Conservation (phyloP, 2,329 filamentous ascomycete species). For the Xylariaceae sp. region DNA sequence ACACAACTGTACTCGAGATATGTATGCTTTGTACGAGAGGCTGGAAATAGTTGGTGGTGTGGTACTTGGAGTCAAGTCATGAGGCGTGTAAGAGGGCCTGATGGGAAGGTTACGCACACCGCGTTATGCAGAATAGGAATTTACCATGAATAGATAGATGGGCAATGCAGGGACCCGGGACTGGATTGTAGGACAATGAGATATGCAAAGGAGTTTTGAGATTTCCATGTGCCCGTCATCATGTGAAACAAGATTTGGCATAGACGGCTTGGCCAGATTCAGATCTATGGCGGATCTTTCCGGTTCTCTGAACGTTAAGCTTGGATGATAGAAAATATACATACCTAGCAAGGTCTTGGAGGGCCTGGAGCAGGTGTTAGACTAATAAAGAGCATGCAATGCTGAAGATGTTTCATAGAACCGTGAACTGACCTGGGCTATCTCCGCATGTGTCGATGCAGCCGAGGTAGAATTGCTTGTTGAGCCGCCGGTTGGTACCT, state of each 20-base stretch:
- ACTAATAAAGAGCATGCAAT: constrained; percentile 1
- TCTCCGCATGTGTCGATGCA: constrained; percentile 26
- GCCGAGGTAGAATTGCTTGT: constrained; percentile 1
- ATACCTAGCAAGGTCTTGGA: constrained; percentile 38
- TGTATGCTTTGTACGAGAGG: constrained; percentile 5
- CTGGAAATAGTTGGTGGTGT: constrained; percentile 12
- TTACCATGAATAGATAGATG: constrained; percentile 20
- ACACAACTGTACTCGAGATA: constrained; percentile 13
- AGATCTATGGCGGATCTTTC: constrained; percentile 21
- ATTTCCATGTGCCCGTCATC: constrained; percentile 27
- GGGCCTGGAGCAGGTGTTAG: constrained; percentile 35
- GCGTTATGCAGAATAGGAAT: constrained; percentile 21
- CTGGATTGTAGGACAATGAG: constrained; percentile 25
- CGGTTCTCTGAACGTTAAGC: constrained; percentile 1
- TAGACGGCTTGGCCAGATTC: constrained; percentile 12
- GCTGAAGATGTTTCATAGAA: not conserved
- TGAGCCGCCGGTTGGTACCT: constrained; percentile 18
- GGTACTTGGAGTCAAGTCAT: constrained; percentile 1
- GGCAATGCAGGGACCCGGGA: constrained; percentile 16
- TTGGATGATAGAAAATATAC: constrained; percentile 15
- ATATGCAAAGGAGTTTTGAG: constrained; percentile 21
- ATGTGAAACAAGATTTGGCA: constrained; percentile 12
- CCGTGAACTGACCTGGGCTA: constrained; percentile 30
- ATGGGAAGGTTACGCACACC: constrained; percentile 12
- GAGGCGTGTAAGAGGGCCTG: constrained; percentile 10